These are phyloP conservation scores for Myriosclerotinia scirpicola DNA, from an alignment of 2,329 filamentous ascomycete genomes.

Conservation along the genomic window DNA sequence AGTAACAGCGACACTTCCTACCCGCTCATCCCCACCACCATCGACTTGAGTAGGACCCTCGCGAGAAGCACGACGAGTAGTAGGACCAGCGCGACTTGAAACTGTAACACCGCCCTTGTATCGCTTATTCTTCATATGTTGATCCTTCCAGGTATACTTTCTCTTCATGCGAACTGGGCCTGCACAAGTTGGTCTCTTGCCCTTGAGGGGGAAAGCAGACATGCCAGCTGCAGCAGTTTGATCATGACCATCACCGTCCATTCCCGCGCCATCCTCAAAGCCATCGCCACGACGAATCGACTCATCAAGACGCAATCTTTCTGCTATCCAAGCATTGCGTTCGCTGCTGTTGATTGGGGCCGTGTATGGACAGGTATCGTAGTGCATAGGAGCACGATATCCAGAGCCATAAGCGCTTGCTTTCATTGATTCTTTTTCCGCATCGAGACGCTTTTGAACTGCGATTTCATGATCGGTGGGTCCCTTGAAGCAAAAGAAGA, in stretches of 20 bases:
- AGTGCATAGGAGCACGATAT: not conserved
- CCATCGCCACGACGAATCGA: not conserved
- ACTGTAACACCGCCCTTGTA: no score
- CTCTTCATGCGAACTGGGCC: not conserved
- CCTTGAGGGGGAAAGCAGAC: not conserved
- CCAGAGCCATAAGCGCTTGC: not conserved
- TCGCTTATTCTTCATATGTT: slow-evolving; percentile 2
- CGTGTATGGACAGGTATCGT: not conserved
- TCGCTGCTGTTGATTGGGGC: not conserved
- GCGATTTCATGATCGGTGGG: not conserved
- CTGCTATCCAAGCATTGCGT: not conserved
- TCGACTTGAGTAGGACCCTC: not conserved
- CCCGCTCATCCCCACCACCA: not conserved
- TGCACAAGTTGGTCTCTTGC: not conserved
- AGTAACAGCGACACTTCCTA: no score
- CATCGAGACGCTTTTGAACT: not conserved
- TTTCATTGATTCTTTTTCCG: not conserved
- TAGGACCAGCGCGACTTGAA: not conserved
- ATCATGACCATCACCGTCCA: not conserved
- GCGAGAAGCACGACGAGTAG: no score
- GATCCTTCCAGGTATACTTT: slow-evolving; percentile 2
- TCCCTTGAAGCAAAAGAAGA: not conserved
- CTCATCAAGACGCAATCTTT: not conserved
- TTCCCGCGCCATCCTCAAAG: not conserved
- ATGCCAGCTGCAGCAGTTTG: not conserved